A percentile compares a stretch with the other conserved stretches of the same genome.
These are phyloP conservation scores for Pseudopyricularia cyperi DNA, from an alignment of 2,329 filamentous ascomycete species.

Conservation along the genomic window DNA sequence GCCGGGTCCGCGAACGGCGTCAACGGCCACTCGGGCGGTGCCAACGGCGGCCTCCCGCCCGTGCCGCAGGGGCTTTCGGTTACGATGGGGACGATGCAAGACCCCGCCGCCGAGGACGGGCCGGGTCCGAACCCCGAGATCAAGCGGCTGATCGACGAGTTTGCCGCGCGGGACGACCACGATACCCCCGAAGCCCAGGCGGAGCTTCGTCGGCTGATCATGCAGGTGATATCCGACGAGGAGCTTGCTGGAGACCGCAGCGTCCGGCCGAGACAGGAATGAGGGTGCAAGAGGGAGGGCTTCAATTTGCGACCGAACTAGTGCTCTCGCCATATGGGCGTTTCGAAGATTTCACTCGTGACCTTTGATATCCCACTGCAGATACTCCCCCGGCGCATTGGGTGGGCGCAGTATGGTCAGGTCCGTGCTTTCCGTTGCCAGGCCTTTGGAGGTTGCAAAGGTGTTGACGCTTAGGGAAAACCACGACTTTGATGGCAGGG, in stretches of 20 bases:
- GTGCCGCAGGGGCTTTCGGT: constrained; percentile 67
- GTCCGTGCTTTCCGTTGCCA: constrained; percentile 31
- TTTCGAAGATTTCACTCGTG: constrained; percentile 20
- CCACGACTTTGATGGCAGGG: constrained; percentile 36
- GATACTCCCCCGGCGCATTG: constrained; percentile 34
- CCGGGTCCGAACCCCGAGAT: constrained; percentile 70
- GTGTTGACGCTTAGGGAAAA: constrained; percentile 39
- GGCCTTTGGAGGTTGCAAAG: constrained; percentile 31
- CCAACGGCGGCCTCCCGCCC: constrained; percentile 33
- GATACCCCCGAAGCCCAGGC: constrained; percentile 67
- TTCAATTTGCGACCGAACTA: too few relatives aligned
- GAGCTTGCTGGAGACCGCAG: constrained; percentile 50
- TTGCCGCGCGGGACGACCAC: constrained; percentile 76
- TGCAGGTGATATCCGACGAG: constrained; percentile 63
- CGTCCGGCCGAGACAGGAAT: constrained; percentile 49
- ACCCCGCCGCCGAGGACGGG: constrained; percentile 39
- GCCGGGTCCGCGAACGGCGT: constrained; percentile 4
- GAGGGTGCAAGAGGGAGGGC: constrained; percentile 11
- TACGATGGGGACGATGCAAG: constrained; percentile 61
- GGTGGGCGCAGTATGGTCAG: constrained; percentile 40
- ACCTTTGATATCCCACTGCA: constrained; percentile 46
- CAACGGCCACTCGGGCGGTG: neutral
- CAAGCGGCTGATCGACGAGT: constrained; percentile 72
- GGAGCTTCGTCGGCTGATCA: constrained; percentile 64
- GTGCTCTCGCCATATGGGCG: too few relatives aligned